These are phyloP conservation scores for Globisporangium canariense DNA, from an alignment of 352 stramenopile genomes.

Conservation along the genomic window DNA sequence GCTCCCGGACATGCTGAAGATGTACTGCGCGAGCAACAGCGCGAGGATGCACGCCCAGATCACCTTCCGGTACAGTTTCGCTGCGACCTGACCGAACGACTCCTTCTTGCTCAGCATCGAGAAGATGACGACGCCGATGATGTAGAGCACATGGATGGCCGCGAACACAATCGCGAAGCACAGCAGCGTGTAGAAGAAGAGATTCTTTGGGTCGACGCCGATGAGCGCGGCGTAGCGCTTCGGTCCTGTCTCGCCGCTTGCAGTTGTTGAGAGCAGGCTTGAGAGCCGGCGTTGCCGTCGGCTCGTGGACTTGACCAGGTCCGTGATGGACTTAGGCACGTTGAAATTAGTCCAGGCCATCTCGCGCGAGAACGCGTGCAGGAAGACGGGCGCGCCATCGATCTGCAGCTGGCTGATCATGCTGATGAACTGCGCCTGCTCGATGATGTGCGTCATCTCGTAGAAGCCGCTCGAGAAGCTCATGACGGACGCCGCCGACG, in stretches of 20 bases:
- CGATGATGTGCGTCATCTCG: constrained; percentile 85
- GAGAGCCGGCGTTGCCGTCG: constrained; percentile 29
- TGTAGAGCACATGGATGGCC: constrained; percentile 54
- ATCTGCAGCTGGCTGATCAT: constrained; percentile 83
- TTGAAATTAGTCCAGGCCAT: constrained; percentile 88
- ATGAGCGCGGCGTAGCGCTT: constrained; percentile 69
- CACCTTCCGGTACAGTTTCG: constrained; percentile 80
- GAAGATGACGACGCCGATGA: constrained; percentile 55
- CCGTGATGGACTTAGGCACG: constrained; percentile 47
- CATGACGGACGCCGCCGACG: constrained; percentile 52
- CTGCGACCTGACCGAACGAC: constrained; percentile 47
- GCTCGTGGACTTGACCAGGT: constrained; percentile 17
- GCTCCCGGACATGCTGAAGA: constrained; percentile 80
- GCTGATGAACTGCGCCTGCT: constrained; percentile 81
- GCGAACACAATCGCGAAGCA: constrained; percentile 58
- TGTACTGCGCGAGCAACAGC: constrained; percentile 82
- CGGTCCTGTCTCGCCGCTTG: constrained; percentile 49
- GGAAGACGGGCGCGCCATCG: constrained; percentile 66
- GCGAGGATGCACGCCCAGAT: constrained; percentile 69
- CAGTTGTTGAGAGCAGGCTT: constrained; percentile 18
- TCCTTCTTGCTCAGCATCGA: constrained; percentile 53
- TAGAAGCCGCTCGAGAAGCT: constrained; percentile 76
- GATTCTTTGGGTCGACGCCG: constrained; percentile 50
- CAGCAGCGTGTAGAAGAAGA: constrained; percentile 83
- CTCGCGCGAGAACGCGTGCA: constrained; percentile 79